Evolutionary conservation across 352 stramenopile species (phyloP), one percentile per base, ranked within the genome.

Genomic region (Phytopythium litorale): DNA sequence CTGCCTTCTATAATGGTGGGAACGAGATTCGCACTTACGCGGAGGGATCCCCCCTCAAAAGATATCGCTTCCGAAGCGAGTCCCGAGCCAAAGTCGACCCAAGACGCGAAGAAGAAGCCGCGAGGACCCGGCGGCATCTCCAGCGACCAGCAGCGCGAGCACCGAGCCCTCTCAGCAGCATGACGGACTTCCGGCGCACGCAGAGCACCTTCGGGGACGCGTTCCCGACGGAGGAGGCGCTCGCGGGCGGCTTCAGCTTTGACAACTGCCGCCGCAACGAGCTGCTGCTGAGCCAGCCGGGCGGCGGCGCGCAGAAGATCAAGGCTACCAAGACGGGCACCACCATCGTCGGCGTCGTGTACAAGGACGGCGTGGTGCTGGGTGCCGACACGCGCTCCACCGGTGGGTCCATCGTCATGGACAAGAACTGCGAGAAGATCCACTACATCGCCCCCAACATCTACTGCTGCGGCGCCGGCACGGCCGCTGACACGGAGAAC

Each of bases 361-460:
- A 69, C 8, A 58, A 63, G 23, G 95, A 97, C 56, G 97, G 97
- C 23, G 91, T 99, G 1, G 96, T 99, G 30, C 80, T 99, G 7
- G 97, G 97, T 28, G 97, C 97, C 7, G 97, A 99, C 73, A 99
- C 97, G 64, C 94, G 97, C 65, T 97, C 97, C 21, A 99, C 97
- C 2, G 92, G 88, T 28, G 97, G 94, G 46, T 95, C 81, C 35
- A 97, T 98, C 52, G 83, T 99, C 16, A 98, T 97, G 67, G 97
- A 99, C 86, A 99, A 99, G 84, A 99, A 99, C 78, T 99, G 97
- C 65, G 94, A 99, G 73, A 99, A 99, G 83, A 99, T 99, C 70
- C 97, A 99, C 74, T 99, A 99, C 87, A 92, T 99, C 58, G 97
- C 97, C 15, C 96, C 96, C 52, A 99, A 99, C 76, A 99, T 99